phyloP scores from a whole-genome alignment of 495 filamentous ascomycete genomes.

The Annulohypoxylon moriforme region DNA sequence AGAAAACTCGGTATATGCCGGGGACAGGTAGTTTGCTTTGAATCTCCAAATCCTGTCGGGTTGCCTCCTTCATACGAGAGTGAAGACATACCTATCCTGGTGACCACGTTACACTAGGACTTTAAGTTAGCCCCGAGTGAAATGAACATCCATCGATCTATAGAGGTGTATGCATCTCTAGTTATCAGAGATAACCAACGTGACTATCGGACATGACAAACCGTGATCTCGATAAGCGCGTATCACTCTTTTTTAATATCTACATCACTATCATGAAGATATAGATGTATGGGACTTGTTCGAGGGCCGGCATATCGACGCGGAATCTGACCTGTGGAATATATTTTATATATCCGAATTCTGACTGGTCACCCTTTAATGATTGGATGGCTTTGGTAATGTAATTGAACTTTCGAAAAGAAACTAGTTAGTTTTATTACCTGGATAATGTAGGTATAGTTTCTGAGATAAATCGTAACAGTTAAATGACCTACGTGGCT shows the following conservation, averaged over 20 bases:
- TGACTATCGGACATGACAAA: not conserved
- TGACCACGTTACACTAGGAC: not conserved
- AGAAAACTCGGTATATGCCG: constrained; percentile 34
- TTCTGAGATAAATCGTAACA: too few relatives aligned
- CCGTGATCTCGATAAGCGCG: not conserved
- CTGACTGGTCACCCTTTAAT: not conserved
- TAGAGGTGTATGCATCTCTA: not conserved
- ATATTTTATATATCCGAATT: not conserved
- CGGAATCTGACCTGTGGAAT: not conserved
- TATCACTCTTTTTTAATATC: not conserved
- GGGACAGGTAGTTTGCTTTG: not conserved
- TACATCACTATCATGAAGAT: not conserved
- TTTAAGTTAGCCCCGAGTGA: not conserved
- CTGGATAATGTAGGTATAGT: too few relatives aligned
- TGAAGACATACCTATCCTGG: not conserved
- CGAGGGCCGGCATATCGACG: not conserved
- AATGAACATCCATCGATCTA: not conserved
- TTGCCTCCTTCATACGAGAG: not conserved
- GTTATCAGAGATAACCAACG: not conserved
- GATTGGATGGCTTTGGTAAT: not conserved
- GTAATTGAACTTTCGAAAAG: not conserved
- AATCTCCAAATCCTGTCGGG: not conserved
- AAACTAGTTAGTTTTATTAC: too few relatives aligned
- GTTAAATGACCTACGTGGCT: too few relatives aligned
- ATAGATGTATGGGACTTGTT: not conserved